phyloP scores from a whole-genome alignment of 2,329 filamentous ascomycete species.

The Westerdykella sp. region DNA sequence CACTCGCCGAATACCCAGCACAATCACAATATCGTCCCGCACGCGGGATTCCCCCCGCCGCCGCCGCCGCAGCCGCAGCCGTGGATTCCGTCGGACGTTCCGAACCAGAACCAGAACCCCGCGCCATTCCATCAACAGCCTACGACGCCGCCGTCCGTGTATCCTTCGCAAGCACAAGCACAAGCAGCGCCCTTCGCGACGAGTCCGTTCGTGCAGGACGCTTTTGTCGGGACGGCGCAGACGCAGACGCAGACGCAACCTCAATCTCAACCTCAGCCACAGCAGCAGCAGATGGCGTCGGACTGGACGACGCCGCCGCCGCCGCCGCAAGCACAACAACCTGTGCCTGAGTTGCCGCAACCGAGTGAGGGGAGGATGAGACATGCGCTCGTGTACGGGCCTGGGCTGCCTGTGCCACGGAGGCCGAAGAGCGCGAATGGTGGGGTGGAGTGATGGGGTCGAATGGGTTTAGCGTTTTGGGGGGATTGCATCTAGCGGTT shows the following conservation, averaged over 20 bases:
- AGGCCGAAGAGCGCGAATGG: neutral
- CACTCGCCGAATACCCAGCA: conserved; percentile 12
- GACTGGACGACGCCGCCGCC: conserved; percentile 23
- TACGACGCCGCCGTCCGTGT: conserved; percentile 26
- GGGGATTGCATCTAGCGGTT: too few relatives aligned
- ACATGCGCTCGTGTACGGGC: conserved; percentile 27
- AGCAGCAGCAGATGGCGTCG: neutral
- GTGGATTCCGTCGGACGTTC: conserved; percentile 18
- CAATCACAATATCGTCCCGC: too few relatives aligned
- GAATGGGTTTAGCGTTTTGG: too few relatives aligned
- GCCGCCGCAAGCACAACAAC: conserved; percentile 16
- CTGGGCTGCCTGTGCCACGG: conserved; percentile 10
- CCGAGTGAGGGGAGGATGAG: conserved; percentile 27
- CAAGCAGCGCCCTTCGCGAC: conserved; percentile 23
- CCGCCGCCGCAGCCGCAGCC: conserved; percentile 21
- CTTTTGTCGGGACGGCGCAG: conserved; percentile 18
- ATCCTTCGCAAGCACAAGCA: conserved; percentile 25
- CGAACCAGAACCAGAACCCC: conserved; percentile 19
- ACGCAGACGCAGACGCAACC: too few relatives aligned
- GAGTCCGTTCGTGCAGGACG: conserved; percentile 22
- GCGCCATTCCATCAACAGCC: conserved; percentile 21
- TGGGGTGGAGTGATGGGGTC: neutral
- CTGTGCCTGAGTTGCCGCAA: conserved; percentile 27
- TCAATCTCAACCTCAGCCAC: conserved; percentile 5
- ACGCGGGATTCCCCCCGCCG: conserved; percentile 4